Evolutionary conservation across 345 rosid genomes (phyloP).

Genomic region (Rhodomyrtus tomentosa): DNA sequence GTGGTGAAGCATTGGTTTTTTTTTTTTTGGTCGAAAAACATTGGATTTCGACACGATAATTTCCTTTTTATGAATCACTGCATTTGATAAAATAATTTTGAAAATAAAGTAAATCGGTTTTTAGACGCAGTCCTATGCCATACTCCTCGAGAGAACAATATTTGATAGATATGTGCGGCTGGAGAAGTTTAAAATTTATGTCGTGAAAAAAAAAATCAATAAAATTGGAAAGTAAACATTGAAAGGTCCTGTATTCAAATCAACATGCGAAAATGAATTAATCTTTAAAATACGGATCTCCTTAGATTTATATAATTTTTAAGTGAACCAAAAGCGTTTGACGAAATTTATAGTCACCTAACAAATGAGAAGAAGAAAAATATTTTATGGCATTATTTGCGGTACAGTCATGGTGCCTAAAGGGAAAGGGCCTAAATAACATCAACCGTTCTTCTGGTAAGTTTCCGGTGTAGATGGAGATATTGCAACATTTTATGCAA

Average conservation of each 20-base stretch:
- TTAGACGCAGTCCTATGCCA: not conserved
- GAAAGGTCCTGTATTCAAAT: no score
- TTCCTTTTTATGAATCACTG: no score
- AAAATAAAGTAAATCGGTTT: not conserved
- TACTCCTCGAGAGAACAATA: not conserved
- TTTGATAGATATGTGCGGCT: not conserved
- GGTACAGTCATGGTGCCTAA: not conserved
- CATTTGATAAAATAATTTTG: not conserved
- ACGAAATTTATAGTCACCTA: not conserved
- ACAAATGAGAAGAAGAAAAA: not conserved
- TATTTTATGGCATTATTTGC: not conserved
- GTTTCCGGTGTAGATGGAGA: not conserved
- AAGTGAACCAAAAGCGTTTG: not conserved
- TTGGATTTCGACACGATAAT: not conserved
- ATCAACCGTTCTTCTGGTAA: not conserved
- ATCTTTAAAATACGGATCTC: not conserved
- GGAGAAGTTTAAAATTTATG: not conserved
- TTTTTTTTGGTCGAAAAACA: no score
- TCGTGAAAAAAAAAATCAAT: not conserved
- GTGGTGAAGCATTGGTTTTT: not conserved
- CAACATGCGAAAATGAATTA: no score
- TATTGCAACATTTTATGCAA: not conserved
- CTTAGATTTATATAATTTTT: rapidly evolving
- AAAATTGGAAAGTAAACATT: not conserved
- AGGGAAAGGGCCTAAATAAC: not conserved